Evolutionary conservation across 2,329 filamentous ascomycete genomes (phyloP), one percentile per base, ranked within the genome.

Genomic region (Xylaria sp.): DNA sequence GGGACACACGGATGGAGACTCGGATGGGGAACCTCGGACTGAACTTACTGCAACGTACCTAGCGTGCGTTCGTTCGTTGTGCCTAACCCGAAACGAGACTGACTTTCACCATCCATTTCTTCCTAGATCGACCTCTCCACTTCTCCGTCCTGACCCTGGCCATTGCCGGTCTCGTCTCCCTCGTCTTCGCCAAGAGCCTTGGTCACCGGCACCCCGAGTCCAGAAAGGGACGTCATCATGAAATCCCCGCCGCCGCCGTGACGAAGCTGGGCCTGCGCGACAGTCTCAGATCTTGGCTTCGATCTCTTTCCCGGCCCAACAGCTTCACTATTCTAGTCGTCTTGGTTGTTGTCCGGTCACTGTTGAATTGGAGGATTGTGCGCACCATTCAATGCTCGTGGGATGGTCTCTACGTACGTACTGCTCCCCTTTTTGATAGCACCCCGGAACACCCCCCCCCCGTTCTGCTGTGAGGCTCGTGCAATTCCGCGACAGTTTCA

Each of bases 321-420:
- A 63, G 67, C 17, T 69, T 64, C n/a, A 49, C 61, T 7, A 37
- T 67, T 2, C 60, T 75, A 5, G 66, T 72, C 9, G 62, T 64
- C 51, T 66, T 64, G 52, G 53, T 75, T 1, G 63, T 75, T 17
- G 43, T 57, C 11, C 71, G 75, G 4, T 72, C 70, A 1, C 31
- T 76, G 14, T 58, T 76, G 7, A 72, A 73, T 53, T 77, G 75
- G 75, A 67, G 69, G 31, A 67, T 70, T 4, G 72, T 72, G 19
- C 70, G 74, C 8, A 74, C 72, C 2, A 72, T 76, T 7, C 75
- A 73, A 61, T 77, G 69, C 63, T 77, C 74, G 40, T 75, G 68
- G 67, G 70, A 74, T 38, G 76, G 75, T 14, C 62, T 77, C 40
- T 70, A 76, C 67, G 76, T 78, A 64, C 31, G 73, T 69, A 50